Percentiles rank a stretch among this genome's conserved stretches.
phyloP scores from a whole-genome alignment of 2,329 filamentous ascomycete genomes.

The Fusarium fujikuroi region DNA sequence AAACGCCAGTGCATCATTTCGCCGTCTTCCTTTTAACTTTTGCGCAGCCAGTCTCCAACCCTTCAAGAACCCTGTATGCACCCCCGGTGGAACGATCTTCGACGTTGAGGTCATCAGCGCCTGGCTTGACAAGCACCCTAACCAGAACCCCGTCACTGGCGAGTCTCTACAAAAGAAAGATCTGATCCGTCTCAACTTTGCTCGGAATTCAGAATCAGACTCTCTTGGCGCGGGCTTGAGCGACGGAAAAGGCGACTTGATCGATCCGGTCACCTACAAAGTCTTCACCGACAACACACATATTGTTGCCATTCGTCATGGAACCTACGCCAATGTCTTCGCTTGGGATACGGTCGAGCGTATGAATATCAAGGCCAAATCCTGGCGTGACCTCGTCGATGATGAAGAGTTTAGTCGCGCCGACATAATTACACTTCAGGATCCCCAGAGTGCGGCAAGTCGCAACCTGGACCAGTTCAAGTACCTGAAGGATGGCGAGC shows the following conservation, averaged over 20 bases:
- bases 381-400: constrained; percentile 91
- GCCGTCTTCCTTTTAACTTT: constrained; percentile 95
- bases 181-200: constrained; percentile 89
- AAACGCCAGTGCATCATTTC: constrained; percentile 69
- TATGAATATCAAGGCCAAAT: constrained; percentile 96
- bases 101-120: constrained; percentile 93
- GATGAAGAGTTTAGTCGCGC: constrained; percentile 87
- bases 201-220: constrained; percentile 82
- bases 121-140: constrained; percentile 89
- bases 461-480: constrained; percentile 90
- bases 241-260: constrained; percentile 78
- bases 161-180: constrained; percentile 81
- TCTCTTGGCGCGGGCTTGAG: constrained; percentile 58
- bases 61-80: constrained; percentile 95
- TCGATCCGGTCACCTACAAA: constrained; percentile 97
- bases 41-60: constrained; percentile 96
- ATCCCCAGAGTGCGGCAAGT: constrained; percentile 88
- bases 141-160: constrained; percentile 90
- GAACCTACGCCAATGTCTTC: constrained; percentile 92
- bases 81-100: constrained; percentile 86
- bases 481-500: constrained; percentile 83
- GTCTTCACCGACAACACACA: constrained; percentile 98
- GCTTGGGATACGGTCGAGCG: constrained; percentile 94
- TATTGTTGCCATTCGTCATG: constrained; percentile 85
- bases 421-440: constrained; percentile 96